Conservation (phyloP, 805 yeast species). For the Monosporozyma servazzii region DNA sequence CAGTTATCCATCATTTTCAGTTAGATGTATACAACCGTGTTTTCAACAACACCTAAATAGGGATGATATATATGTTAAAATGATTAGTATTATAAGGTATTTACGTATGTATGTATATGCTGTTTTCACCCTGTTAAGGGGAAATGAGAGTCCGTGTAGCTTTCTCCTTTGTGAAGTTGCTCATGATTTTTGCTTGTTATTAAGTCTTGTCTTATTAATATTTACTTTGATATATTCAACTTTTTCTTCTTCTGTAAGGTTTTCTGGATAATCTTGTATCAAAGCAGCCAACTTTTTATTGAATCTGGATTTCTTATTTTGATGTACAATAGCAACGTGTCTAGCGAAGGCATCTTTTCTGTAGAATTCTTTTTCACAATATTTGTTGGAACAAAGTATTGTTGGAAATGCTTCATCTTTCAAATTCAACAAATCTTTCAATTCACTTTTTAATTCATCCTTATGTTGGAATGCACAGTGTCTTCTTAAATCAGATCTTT, state of each 20-base stretch:
- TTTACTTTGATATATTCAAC: constrained; percentile 1
- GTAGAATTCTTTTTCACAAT: constrained; percentile 41
- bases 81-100: not conserved
- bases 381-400: constrained; percentile 25
- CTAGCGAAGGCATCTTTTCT: constrained; percentile 46
- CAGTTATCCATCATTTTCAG: no score
- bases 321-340: constrained; percentile 45
- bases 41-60: no score
- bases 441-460: constrained; percentile 20
- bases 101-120: not conserved
- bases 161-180: not conserved
- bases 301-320: constrained; percentile 33
- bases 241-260: not conserved
- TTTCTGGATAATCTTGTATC: constrained; percentile 16
- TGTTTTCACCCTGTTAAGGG: not conserved
- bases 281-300: constrained; percentile 30
- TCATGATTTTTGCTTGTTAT: not conserved
- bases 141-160: not conserved
- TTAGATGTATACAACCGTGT: no score
- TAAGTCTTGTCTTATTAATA: constrained; percentile 1
- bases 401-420: constrained; percentile 25
- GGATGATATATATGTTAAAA: not conserved
- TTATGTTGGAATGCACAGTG: constrained; percentile 43
- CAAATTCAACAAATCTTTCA: constrained; percentile 22
- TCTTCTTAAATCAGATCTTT: constrained; percentile 40